These are phyloP conservation scores for Apostasia ramifera DNA, from an alignment of 106 monocot genomes.

Conservation along the genomic window DNA sequence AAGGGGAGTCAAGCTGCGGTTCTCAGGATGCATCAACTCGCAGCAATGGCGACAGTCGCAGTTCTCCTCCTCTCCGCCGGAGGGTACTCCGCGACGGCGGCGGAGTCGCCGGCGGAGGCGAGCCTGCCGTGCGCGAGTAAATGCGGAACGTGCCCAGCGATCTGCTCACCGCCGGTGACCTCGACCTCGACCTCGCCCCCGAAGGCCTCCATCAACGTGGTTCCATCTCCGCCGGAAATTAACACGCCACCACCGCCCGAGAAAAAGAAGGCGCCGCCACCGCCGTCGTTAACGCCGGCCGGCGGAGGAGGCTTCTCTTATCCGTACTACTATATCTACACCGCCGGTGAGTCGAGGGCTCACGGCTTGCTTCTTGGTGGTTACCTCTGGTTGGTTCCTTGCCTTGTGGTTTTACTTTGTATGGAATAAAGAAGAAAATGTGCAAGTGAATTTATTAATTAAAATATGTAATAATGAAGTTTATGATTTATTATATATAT, in stretches of 20 bases:
- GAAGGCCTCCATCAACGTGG: conserved; percentile 2
- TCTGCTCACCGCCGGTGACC: conserved; percentile 35
- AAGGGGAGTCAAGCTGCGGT: too few relatives aligned
- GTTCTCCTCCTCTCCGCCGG: conserved; percentile 2
- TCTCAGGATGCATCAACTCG: background rate
- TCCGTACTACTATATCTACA: conserved; percentile 53
- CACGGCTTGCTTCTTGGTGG: background rate
- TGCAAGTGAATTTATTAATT: too few relatives aligned
- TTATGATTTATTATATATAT: too few relatives aligned
- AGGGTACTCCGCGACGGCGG: conserved; percentile 1
- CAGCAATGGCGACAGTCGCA: background rate
- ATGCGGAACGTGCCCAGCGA: conserved; percentile 44
- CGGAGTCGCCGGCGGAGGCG: conserved; percentile 15
- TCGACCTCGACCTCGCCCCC: conserved; percentile 9
- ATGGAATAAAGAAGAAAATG: too few relatives aligned
- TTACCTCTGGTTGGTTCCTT: background rate
- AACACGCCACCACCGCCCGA: conserved; percentile 7
- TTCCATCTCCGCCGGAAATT: conserved; percentile 8
- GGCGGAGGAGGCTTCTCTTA: conserved; percentile 13
- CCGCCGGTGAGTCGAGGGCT: conserved; percentile 14
- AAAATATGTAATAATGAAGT: too few relatives aligned
- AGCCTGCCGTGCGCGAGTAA: conserved; percentile 33
- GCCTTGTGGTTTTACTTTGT: background rate
- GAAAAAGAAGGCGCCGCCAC: conserved; percentile 1
- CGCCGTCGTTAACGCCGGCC: background rate